These are phyloP conservation scores for Penicillium sp. DNA, from an alignment of 2,329 filamentous ascomycete genomes.

Conservation along the genomic window DNA sequence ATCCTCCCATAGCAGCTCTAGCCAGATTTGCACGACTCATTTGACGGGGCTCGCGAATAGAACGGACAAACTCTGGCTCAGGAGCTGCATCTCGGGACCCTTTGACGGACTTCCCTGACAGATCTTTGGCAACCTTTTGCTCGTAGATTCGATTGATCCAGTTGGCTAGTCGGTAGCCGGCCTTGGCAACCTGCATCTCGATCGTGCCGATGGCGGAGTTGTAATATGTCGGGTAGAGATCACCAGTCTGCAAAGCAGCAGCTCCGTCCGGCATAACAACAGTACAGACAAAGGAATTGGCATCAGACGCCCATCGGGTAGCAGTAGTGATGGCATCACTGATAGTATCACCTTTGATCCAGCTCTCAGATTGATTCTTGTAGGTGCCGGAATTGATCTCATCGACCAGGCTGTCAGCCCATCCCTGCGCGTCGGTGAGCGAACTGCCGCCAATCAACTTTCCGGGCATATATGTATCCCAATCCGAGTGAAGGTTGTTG, in stretches of 20 bases:
- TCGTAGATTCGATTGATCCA: conserved; percentile 36
- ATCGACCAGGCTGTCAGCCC: conserved; percentile 20
- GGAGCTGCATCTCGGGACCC: neutral
- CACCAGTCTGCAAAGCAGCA: conserved; percentile 55
- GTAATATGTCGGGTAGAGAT: conserved; percentile 62
- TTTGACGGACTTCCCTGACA: conserved; percentile 1
- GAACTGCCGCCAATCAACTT: conserved; percentile 57
- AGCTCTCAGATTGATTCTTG: conserved; percentile 48
- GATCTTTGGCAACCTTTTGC: conserved; percentile 13
- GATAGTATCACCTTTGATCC: conserved; percentile 59
- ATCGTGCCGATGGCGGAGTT: conserved; percentile 50
- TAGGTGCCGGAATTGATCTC: conserved; percentile 42
- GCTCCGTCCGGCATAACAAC: conserved; percentile 62
- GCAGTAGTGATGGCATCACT: conserved; percentile 55
- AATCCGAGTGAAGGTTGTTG: conserved; percentile 69
- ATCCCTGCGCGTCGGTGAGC: conserved; percentile 31
- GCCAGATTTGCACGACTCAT: conserved; percentile 20
- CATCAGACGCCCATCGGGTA: conserved; percentile 63
- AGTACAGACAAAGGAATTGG: conserved; percentile 64
- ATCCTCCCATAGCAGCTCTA: conserved; percentile 21
- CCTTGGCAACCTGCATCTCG: conserved; percentile 65
- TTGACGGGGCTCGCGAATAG: conserved; percentile 9
- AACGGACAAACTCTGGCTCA: conserved; percentile 4
- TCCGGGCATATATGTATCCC: conserved; percentile 69
- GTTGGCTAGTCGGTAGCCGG: conserved; percentile 65